phyloP scores from a whole-genome alignment of 139 green algal genomes.

The Micromonas commoda region DNA sequence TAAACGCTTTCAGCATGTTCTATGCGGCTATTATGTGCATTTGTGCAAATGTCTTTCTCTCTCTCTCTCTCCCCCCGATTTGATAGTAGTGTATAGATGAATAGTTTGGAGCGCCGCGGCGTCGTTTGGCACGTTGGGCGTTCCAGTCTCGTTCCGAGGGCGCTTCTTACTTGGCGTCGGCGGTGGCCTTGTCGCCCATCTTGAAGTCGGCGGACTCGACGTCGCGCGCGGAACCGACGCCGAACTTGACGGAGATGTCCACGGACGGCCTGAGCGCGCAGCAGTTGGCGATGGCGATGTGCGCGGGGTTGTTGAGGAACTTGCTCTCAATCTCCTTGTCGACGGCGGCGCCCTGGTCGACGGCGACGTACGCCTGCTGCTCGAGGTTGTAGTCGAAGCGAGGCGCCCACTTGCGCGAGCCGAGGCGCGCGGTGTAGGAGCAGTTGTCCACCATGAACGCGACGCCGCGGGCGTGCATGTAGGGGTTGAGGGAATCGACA shows the following conservation, averaged over 20 bases:
- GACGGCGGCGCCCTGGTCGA: conserved; percentile 37
- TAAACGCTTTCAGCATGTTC: too few relatives aligned
- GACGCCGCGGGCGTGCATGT: conserved; percentile 98
- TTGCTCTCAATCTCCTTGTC: conserved; percentile 36
- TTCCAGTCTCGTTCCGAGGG: too few relatives aligned
- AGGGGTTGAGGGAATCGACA: conserved; percentile 97
- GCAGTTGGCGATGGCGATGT: conserved; percentile 78
- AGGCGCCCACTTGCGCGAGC: conserved; percentile 94
- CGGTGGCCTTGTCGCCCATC: neutral
- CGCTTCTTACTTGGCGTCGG: too few relatives aligned
- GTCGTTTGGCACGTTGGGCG: too few relatives aligned
- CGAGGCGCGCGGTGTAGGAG: conserved; percentile 97
- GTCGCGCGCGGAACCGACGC: conserved; percentile 23
- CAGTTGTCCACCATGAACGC: conserved; percentile 99
- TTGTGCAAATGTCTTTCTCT: too few relatives aligned
- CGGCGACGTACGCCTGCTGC: conserved; percentile 59
- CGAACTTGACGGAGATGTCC: conserved; percentile 80
- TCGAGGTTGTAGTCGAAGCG: conserved; percentile 97
- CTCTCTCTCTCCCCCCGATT: too few relatives aligned
- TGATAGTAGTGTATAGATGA: too few relatives aligned
- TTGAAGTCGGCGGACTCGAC: neutral
- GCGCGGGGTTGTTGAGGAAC: conserved; percentile 51
- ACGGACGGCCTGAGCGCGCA: conserved; percentile 86
- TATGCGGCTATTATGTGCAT: too few relatives aligned
- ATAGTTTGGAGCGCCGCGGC: too few relatives aligned